phyloP scores from a whole-genome alignment of 2,329 filamentous ascomycete genomes.

The Fusarium mundagurra region DNA sequence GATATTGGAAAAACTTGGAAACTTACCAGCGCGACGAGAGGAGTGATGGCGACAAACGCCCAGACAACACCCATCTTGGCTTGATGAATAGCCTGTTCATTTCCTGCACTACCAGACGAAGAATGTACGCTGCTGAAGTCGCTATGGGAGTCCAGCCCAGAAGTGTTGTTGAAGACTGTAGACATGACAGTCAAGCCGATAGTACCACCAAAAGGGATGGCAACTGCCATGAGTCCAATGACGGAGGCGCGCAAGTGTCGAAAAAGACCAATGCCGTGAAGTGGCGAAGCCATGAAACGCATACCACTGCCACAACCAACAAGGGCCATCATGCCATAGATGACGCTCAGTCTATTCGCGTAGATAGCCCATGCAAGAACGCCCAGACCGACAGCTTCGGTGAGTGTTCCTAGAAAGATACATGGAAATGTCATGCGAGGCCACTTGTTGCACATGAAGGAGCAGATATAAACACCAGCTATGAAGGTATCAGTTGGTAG shows the following conservation, averaged over 20 bases:
- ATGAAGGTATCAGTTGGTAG: background rate
- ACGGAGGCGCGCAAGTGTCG: conserved; percentile 66
- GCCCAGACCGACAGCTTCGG: conserved; percentile 67
- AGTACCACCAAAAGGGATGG: conserved; percentile 71
- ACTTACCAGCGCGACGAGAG: conserved; percentile 61
- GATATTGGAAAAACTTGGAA: no score
- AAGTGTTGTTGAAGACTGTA: conserved; percentile 72
- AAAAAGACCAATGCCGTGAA: conserved; percentile 72
- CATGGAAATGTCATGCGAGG: conserved; percentile 70
- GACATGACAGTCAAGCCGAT: conserved; percentile 74
- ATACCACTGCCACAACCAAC: conserved; percentile 71
- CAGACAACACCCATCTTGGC: conserved; percentile 67
- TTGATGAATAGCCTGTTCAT: conserved; percentile 36
- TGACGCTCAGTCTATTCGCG: conserved; percentile 55
- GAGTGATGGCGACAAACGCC: conserved; percentile 70
- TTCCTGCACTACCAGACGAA: conserved; percentile 1
- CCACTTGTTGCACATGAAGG: conserved; percentile 68
- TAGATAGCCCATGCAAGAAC: conserved; percentile 67
- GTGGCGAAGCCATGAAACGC: conserved; percentile 70
- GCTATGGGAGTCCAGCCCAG: conserved; percentile 41
- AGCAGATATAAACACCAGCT: conserved; percentile 66
- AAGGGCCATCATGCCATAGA: conserved; percentile 74
- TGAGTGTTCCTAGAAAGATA: conserved; percentile 64
- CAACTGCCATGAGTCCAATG: conserved; percentile 68
- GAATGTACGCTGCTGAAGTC: conserved; percentile 40